Evolutionary conservation across 371 early-diverging fungal species (phyloP).

Genomic region (Entomophthora muscae): DNA sequence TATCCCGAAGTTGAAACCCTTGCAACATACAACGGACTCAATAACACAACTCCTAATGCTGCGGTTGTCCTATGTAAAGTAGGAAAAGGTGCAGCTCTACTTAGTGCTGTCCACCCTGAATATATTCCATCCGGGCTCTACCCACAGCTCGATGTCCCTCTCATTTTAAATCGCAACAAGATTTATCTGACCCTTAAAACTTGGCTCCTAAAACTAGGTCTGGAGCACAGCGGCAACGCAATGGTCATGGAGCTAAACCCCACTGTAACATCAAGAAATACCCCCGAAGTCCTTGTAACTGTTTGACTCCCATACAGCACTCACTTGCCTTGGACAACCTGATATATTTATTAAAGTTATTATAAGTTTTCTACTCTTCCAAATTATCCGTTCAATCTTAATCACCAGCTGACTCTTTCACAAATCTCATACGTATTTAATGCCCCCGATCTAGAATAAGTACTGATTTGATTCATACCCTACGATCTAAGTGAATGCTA

Average conservation of each 20-base stretch:
- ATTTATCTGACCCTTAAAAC: not conserved
- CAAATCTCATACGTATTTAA: too few relatives aligned
- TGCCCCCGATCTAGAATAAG: too few relatives aligned
- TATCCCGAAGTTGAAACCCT: slow-evolving; percentile 27
- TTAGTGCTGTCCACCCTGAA: slow-evolving; percentile 56
- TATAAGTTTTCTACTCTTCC: too few relatives aligned
- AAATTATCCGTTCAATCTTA: too few relatives aligned
- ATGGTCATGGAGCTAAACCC: not conserved
- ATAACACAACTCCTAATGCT: slow-evolving; percentile 15
- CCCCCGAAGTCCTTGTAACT: too few relatives aligned
- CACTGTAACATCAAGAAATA: not conserved
- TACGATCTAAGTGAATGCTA: too few relatives aligned
- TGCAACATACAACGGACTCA: slow-evolving; percentile 30
- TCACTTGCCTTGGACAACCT: too few relatives aligned
- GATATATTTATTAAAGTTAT: too few relatives aligned
- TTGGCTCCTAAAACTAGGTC: not conserved
- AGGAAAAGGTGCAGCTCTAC: slow-evolving; percentile 41
- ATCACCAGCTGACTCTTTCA: too few relatives aligned
- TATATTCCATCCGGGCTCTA: slow-evolving; percentile 12
- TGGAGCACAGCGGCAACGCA: not conserved
- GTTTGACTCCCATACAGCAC: too few relatives aligned
- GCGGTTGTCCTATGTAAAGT: slow-evolving; percentile 32
- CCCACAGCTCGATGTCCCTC: not conserved
- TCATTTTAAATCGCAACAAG: not conserved
- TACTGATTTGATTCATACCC: too few relatives aligned